Base-by-base conservation (phyloP, 2,329 filamentous ascomycete species). In the Trematosphaeria pertusa region DNA sequence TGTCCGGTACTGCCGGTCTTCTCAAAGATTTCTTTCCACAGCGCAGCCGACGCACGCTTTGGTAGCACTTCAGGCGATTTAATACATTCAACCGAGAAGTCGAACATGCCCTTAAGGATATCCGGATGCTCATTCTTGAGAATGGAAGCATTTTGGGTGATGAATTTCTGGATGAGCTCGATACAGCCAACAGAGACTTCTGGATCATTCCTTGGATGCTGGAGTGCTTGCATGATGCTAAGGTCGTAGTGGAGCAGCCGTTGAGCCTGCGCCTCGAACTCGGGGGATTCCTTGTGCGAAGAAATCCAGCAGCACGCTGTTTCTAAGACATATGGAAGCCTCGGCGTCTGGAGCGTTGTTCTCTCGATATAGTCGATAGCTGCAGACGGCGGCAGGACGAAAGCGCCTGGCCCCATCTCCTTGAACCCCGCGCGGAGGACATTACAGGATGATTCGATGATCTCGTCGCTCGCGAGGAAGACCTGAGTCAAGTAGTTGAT, bases 361-460 rank as follows among this genome's bases (percentile, higher is more conserved):
- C 80, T 81, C 3, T 81, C 77, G 36, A 94, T 78, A 64, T 88
- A 87, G 32, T 84, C 78, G 9, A 85, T 82, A n/a, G 89, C 83
- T 53, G 84, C 78, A 0, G 79, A 74, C 0, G 87, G 78, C 2
- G 86, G 81, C 50, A 95, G 84, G 7, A 92, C 88, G 59, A 94
- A 93, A 1, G 89, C 87, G 0, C 89, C 89, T 3, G 87, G 83
- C 19, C 85, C 81, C 0, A 79, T 81, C 68, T 95, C 90, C 1
- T 86, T 86, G 61, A 92, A 92, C 0, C 90, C 90, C 15, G 85
- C 82, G 31, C 86, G 83, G 38, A 93, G 78, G 37, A 92, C 82
- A 46, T 79, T 80, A 71, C 89, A 94, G 24, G 87, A 84, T 3
- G 83, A 79, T 61, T 92, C 88, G 17, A 87, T 80, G 9, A 90